Percentiles rank a stretch among this genome's conserved stretches.
phyloP scores from a whole-genome alignment of 148 eudicot genomes.

The Polygonum maritimum region DNA sequence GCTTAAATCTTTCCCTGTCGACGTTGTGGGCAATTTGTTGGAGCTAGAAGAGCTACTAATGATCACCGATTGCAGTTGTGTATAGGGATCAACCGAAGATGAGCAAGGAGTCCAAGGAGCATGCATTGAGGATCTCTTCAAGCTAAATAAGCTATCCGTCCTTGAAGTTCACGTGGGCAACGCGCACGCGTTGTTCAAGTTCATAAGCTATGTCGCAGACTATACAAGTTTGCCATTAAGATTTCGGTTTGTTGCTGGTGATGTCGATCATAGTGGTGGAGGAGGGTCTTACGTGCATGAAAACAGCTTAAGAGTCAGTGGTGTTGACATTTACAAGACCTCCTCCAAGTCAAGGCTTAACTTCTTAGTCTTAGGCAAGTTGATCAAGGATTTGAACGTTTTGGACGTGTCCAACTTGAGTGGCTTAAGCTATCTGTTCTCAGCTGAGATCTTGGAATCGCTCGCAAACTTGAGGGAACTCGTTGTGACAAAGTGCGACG shows the following conservation, averaged over 20 bases:
- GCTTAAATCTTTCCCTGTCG: conserved; percentile 15
- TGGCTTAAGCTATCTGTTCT: conserved; percentile 15
- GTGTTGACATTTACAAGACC: not conserved
- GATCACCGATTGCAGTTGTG: conserved; percentile 16
- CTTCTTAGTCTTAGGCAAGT: not conserved
- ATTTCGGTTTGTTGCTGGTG: conserved; percentile 19
- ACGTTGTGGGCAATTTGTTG: conserved; percentile 11
- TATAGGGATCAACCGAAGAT: conserved; percentile 22
- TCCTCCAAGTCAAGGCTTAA: not conserved
- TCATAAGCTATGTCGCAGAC: not conserved
- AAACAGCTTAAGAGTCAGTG: not conserved
- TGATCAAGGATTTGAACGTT: not conserved
- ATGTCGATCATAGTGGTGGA: conserved; percentile 5
- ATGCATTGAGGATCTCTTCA: conserved; percentile 24
- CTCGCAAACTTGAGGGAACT: conserved; percentile 19
- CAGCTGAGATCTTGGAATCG: conserved; percentile 18
- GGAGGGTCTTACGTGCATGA: not conserved
- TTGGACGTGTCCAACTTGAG: conserved; percentile 12
- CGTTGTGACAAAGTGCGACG: conserved; percentile 18
- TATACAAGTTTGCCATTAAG: not conserved
- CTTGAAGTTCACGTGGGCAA: conserved; percentile 19
- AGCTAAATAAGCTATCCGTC: not conserved
- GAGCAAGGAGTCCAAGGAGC: conserved; percentile 13
- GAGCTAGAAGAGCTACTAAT: conserved; percentile 23
- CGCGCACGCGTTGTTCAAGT: conserved; percentile 14